Evolutionary conservation across 139 green algal species (phyloP), one percentile per base, ranked within the genome.

Genomic region (Chlamydomonas incerta): DNA sequence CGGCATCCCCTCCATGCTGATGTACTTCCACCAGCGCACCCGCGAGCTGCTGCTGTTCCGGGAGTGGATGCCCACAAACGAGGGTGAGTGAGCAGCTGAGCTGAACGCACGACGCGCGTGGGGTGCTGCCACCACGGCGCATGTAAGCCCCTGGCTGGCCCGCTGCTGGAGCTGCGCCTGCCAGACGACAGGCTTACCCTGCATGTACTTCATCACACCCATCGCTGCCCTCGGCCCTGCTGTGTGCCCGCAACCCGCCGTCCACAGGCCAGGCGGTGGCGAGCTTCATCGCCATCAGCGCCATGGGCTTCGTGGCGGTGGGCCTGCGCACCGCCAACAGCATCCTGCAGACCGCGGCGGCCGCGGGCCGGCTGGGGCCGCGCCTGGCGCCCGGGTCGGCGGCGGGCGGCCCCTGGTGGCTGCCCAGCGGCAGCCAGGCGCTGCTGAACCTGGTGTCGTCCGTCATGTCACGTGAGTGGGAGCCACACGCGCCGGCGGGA

Each of bases 1-100:
- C 41, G 65, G 46, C 46, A 81, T 92, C 52, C 90, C 90, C 17
- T 37, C 88, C 67, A 93, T 93, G 90, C 74, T 85, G 58, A 93
- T 93, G 90, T 93, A 88, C 80, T 93, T 93, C 81, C 90, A 93
- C 68, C 68, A 87, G 60, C 73, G 81, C 26, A 46, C 84, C 3
- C 70, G 37, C 17, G 89, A 92, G 47, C 68, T 91, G 23, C 69
- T 92, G 57, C 87, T 92, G 69, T 92, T 84, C 76, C 41, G 62
- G 33, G 26, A 65, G 20, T 91, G 86, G 88, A 52, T 93, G 68
- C 90, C 88, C 26, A 81, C 80, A 11, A 93, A 71, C 15, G 68
- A 73, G 11, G 86, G 85, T 89, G 23, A 11, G 74, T 18, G 50
- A 55, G n/a, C n/a, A n/a, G n/a, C n/a, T n/a, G n/a, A n/a, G n/a